Evolutionary conservation across 1,284 basidiomycete genomes (phyloP).

Genomic region (Sphagnurus paluster): DNA sequence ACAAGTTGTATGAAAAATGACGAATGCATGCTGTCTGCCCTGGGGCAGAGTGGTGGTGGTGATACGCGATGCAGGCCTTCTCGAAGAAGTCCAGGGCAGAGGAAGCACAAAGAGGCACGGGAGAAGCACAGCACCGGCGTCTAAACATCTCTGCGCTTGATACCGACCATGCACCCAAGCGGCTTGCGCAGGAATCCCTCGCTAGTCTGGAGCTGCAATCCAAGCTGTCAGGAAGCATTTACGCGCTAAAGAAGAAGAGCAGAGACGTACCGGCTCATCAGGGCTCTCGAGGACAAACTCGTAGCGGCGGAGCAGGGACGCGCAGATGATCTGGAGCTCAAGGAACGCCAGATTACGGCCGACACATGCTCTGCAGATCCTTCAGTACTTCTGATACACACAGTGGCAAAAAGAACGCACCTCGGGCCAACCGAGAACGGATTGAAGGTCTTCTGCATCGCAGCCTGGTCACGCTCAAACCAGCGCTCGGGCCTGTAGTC

Average conservation of each 20-base stretch:
- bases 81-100: no score
- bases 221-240: background rate
- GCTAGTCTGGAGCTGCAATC: slow-evolving; percentile 57
- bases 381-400: no score
- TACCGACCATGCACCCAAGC: slow-evolving; percentile 62
- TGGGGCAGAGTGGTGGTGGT: no score
- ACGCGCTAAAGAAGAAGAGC: slow-evolving; percentile 4
- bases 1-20: no score
- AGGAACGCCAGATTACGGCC: slow-evolving; percentile 75
- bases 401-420: slow-evolving; percentile 31
- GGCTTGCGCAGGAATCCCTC: slow-evolving; percentile 85
- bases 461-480: slow-evolving; percentile 65
- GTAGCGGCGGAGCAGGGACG: slow-evolving; percentile 72
- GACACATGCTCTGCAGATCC: slow-evolving; percentile 58
- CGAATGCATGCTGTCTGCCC: no score
- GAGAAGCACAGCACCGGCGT: background rate
- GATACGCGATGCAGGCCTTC: no score
- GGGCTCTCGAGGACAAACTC: slow-evolving; percentile 66
- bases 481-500: slow-evolving; percentile 80
- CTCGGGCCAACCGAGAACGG: slow-evolving; percentile 72
- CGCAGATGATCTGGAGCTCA: slow-evolving; percentile 74
- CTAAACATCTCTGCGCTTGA: slow-evolving; percentile 51
- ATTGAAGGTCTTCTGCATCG: slow-evolving; percentile 72
- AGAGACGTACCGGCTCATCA: slow-evolving; percentile 50
- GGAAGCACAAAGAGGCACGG: no score